Evolutionary conservation across 148 eudicot species (phyloP).

Genomic region (Rhododendron ferrugineum): DNA sequence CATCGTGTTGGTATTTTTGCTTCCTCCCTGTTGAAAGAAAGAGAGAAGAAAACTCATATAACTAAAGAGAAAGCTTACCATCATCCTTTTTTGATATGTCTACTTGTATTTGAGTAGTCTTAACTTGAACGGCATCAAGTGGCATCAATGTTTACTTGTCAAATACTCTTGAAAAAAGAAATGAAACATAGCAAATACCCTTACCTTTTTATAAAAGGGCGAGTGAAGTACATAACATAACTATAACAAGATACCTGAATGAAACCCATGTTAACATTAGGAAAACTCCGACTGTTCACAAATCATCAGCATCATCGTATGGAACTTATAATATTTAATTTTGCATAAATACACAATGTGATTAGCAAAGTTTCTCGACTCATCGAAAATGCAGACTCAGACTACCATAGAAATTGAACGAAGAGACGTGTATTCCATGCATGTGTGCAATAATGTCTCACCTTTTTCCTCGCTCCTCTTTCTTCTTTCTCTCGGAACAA

Average conservation of each 20-base stretch:
- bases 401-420: background rate
- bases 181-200: background rate
- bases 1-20: conserved; percentile 74
- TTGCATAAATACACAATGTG: background rate
- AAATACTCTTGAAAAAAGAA: background rate
- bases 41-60: background rate
- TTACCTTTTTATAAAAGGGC: background rate
- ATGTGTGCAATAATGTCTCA: conserved; percentile 13
- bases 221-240: background rate
- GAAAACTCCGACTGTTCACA: background rate
- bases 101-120: background rate
- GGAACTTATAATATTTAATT: background rate
- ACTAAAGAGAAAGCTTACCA: background rate
- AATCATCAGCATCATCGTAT: background rate
- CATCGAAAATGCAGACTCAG: background rate
- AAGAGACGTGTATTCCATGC: background rate
- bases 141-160: background rate
- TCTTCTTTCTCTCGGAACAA: conserved; percentile 80
- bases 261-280: background rate
- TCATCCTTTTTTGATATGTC: background rate
- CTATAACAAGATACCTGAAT: background rate
- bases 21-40: conserved; percentile 46
- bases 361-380: background rate
- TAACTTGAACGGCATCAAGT: background rate
- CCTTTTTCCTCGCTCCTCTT: conserved; percentile 96